phyloP scores from a whole-genome alignment of 352 stramenopile species.

The Thalassiosira hispida region DNA sequence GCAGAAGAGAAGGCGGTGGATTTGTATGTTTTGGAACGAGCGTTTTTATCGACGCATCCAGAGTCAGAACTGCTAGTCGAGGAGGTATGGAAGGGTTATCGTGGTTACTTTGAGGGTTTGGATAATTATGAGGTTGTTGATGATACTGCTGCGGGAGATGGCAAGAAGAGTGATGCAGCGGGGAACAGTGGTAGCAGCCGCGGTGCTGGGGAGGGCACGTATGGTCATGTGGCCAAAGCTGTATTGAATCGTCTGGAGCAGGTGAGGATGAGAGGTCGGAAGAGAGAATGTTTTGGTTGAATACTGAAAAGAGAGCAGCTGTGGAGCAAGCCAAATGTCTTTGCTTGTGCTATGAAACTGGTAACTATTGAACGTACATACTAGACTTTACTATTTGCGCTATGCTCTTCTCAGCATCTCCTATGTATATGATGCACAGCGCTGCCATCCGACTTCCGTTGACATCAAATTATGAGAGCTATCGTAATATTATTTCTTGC shows the following conservation, averaged over 20 bases:
- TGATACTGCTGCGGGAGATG: not conserved
- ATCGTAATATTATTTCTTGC: too few relatives aligned
- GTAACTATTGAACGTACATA: too few relatives aligned
- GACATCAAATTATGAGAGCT: too few relatives aligned
- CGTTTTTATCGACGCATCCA: slow-evolving; percentile 78
- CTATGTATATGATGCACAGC: too few relatives aligned
- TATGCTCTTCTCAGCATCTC: too few relatives aligned
- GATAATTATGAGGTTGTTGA: not conserved
- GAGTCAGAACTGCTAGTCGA: slow-evolving; percentile 68
- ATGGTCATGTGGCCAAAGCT: slow-evolving; percentile 36
- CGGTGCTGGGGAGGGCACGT: not conserved
- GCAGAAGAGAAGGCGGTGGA: slow-evolving; percentile 82
- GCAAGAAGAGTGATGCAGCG: not conserved
- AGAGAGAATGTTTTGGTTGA: slow-evolving; percentile 83
- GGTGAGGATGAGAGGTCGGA: slow-evolving; percentile 73
- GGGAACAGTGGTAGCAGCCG: slow-evolving; percentile 5
- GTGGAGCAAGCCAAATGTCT: too few relatives aligned
- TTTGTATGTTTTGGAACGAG: slow-evolving; percentile 82
- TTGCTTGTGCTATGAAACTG: too few relatives aligned
- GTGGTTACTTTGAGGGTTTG: slow-evolving; percentile 30
- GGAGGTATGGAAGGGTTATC: slow-evolving; percentile 61
- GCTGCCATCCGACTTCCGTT: too few relatives aligned
- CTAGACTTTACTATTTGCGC: too few relatives aligned
- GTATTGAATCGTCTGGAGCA: slow-evolving; percentile 74
- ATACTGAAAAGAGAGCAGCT: not conserved